Evolutionary conservation across 768 basidiomycete genomes (phyloP), one percentile per base, ranked within the genome.

Genomic region (Amanita thiersii): DNA sequence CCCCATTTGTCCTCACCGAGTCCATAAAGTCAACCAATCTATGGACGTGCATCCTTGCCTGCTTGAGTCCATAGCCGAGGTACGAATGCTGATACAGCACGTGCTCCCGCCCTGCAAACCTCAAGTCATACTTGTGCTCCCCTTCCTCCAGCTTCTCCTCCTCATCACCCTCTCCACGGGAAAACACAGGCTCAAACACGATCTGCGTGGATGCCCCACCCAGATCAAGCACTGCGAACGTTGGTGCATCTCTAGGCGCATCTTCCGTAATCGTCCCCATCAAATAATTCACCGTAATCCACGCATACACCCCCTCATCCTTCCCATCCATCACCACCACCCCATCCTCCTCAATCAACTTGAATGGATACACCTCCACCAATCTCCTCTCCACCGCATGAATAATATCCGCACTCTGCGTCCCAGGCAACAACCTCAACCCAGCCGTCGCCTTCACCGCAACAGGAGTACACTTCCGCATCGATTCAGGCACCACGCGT

Each of bases 141-240:
- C 92, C 94, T 3, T 85, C 83, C 46, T 71, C 75, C 25, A 73
- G 50, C 18, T 50, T 49, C 19, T 62, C 61, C 20, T 70, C 70
- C 12, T 45, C 21, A 52, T 49, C 0, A 55, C 43, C 6, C 52
- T 48, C 4, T 56, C 38, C n/a, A n/a, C n/a, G n/a, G n/a, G n/a
- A n/a, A 60, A 79, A 79, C 39, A 61, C 65, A 1, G 94, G 96
- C 62, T 93, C 83, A 53, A 98, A 97, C 44, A 96, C 92, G 58
- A 98, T 97, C 64, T 97, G 96, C 17, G 93, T 97, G 46, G 91
- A 93, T 21, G 87, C 96, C 2, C 96, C 96, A 3, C 96, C 96
- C 37, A 99, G 77, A 56, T 98, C 96, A 37, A 98, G 80, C 32
- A 96, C 91, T 17, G 94, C 94, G 50, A 86, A 87, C 19, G 86